phyloP scores from a whole-genome alignment of 2,329 filamentous ascomycete genomes.

The Metarhizium album region DNA sequence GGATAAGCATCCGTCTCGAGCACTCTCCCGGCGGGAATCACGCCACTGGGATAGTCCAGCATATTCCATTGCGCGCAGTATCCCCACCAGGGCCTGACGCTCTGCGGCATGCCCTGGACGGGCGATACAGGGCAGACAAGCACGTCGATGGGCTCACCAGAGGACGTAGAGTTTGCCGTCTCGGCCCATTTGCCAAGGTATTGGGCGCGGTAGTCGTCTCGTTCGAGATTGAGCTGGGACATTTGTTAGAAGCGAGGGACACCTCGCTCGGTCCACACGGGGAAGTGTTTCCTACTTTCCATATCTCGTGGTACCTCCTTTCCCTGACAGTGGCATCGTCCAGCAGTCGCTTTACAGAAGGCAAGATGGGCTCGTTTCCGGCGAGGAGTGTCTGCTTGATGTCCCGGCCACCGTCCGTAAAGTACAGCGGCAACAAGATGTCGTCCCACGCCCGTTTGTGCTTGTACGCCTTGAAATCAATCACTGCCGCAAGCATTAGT shows the following conservation, averaged over 20 bases:
- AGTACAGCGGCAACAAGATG: constrained; percentile 37
- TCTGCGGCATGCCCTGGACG: constrained; percentile 35
- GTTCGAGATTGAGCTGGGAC: constrained; percentile 20
- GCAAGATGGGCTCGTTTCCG: constrained; percentile 46
- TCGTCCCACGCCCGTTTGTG: constrained; percentile 17
- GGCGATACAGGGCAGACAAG: constrained; percentile 51
- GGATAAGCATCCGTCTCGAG: constrained; percentile 9
- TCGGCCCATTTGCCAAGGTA: constrained; percentile 29
- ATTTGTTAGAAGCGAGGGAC: neutral
- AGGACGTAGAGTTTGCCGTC: constrained; percentile 17
- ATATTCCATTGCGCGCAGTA: constrained; percentile 61
- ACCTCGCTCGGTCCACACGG: neutral
- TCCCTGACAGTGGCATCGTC: constrained; percentile 44
- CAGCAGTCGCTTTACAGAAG: constrained; percentile 33
- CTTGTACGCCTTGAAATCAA: constrained; percentile 7
- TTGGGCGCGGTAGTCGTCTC: constrained; percentile 27
- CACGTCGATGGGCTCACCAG: constrained; percentile 38
- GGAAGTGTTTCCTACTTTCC: constrained; percentile 20
- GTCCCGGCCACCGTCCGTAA: constrained; percentile 48
- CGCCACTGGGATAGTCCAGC: constrained; percentile 47
- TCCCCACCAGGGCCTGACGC: constrained; percentile 41
- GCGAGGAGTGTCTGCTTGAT: constrained; percentile 37
- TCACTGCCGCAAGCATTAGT: constrained; percentile 27
- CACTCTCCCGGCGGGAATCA: constrained; percentile 9
- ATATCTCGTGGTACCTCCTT: constrained; percentile 28